Percentiles rank a stretch among this genome's conserved stretches.
Conservation (phyloP, 2,329 filamentous ascomycete genomes). For the Colletotrichum chlorophyti region DNA sequence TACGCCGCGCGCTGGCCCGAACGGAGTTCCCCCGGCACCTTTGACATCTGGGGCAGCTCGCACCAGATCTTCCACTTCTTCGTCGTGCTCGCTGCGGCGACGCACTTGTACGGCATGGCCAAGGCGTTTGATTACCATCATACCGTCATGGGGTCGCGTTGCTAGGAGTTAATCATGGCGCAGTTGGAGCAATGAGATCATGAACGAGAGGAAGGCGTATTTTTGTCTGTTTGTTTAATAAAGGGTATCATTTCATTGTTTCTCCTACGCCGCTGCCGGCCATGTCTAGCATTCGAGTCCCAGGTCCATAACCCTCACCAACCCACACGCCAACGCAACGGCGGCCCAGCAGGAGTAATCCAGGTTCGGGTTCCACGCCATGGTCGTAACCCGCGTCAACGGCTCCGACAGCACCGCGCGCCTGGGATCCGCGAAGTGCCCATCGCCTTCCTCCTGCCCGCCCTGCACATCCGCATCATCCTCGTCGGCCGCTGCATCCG, state of each 20-base stretch:
- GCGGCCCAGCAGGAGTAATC: conserved; percentile 73
- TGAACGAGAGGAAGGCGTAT: background rate
- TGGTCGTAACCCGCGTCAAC: conserved; percentile 64
- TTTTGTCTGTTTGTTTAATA: conserved; percentile 12
- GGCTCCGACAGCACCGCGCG: conserved; percentile 66
- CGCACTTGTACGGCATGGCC: conserved; percentile 81
- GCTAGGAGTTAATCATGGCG: conserved; percentile 37
- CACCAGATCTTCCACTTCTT: conserved; percentile 97
- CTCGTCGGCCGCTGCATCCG: conserved; percentile 34
- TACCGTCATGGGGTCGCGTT: conserved; percentile 60
- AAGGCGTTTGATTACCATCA: conserved; percentile 90
- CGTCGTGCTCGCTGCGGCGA: conserved; percentile 81
- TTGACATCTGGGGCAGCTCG: conserved; percentile 91
- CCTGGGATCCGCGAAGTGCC: conserved; percentile 42
- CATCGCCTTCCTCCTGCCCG: conserved; percentile 31
- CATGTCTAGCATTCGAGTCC: conserved; percentile 49
- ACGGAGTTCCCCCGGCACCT: conserved; percentile 75
- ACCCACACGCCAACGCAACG: conserved; percentile 69
- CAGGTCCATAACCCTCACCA: conserved; percentile 72
- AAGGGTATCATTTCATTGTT: conserved; percentile 24
- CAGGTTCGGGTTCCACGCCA: conserved; percentile 74
- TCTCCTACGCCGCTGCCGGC: background rate
- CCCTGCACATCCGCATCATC: conserved; percentile 30
- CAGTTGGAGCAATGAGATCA: background rate
- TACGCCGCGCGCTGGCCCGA: conserved; percentile 92